Conservation (phyloP, 2,329 filamentous ascomycete genomes). For the Colletotrichum lindemuthianum region DNA sequence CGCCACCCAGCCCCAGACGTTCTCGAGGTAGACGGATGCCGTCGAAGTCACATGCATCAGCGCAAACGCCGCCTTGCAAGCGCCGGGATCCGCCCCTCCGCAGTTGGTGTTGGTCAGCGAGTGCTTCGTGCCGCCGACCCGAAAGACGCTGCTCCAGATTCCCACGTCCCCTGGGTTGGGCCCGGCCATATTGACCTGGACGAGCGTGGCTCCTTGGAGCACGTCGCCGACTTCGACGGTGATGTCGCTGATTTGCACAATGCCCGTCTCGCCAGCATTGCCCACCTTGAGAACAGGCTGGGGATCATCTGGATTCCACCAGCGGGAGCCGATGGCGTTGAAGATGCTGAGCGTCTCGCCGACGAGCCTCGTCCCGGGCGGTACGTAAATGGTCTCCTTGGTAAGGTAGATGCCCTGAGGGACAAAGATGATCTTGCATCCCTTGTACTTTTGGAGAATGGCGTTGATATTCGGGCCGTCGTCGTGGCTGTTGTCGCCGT, state of each 20-base stretch:
- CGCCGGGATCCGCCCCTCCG: slow-evolving; percentile 41
- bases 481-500: slow-evolving; percentile 52
- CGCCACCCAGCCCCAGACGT: slow-evolving; percentile 58
- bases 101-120: slow-evolving; percentile 51
- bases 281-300: slow-evolving; percentile 62
- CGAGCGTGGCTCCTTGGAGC: slow-evolving; percentile 50
- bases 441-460: slow-evolving; percentile 43
- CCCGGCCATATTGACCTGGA: slow-evolving; percentile 63
- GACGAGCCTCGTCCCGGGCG: slow-evolving; percentile 57
- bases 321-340: slow-evolving; percentile 56
- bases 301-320: slow-evolving; percentile 54
- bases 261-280: slow-evolving; percentile 56
- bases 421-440: slow-evolving; percentile 53
- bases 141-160: slow-evolving; percentile 58
- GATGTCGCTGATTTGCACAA: slow-evolving; percentile 63
- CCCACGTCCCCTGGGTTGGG: slow-evolving; percentile 58
- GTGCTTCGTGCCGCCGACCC: slow-evolving; percentile 56
- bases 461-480: slow-evolving; percentile 46
- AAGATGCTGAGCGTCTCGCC: slow-evolving; percentile 66
- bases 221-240: slow-evolving; percentile 60
- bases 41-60: slow-evolving; percentile 59
- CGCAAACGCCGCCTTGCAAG: slow-evolving; percentile 59
- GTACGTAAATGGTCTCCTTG: slow-evolving; percentile 26
- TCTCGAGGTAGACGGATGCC: slow-evolving; percentile 63
- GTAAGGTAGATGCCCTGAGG: slow-evolving; percentile 42